Conservation (phyloP, 2,329 filamentous ascomycete genomes). For the Aspergillus thermomutatus region DNA sequence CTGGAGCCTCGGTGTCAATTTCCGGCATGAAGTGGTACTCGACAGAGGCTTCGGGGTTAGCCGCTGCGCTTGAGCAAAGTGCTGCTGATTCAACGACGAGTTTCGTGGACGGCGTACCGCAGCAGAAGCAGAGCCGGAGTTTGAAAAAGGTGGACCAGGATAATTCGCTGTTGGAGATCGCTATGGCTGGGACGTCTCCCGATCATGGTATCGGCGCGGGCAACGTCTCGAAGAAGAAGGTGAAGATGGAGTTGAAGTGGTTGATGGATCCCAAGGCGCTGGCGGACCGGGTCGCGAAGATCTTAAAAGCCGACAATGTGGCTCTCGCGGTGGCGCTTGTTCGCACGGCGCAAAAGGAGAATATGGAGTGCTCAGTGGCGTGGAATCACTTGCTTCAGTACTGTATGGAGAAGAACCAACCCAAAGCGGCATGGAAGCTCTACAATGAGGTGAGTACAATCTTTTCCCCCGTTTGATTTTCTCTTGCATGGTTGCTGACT, state of each 20-base stretch:
- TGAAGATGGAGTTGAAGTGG: slow-evolving; percentile 57
- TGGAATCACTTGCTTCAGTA: slow-evolving; percentile 87
- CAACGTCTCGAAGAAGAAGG: slow-evolving; percentile 2
- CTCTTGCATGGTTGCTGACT: slow-evolving; percentile 4
- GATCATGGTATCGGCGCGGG: neutral
- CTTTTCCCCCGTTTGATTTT: neutral
- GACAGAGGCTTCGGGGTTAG: neutral
- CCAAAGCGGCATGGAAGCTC: slow-evolving; percentile 69
- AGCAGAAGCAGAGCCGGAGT: neutral
- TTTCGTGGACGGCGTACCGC: neutral
- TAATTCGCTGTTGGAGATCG: slow-evolving; percentile 12
- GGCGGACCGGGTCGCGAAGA: slow-evolving; percentile 61
- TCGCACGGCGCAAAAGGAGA: slow-evolving; percentile 62
- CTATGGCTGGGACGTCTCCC: slow-evolving; percentile 7
- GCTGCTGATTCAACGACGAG: neutral
- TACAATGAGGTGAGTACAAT: slow-evolving; percentile 71
- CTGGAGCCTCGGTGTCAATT: neutral
- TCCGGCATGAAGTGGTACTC: neutral
- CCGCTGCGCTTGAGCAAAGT: neutral
- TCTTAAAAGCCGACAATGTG: slow-evolving; percentile 58
- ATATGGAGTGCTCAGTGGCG: slow-evolving; percentile 64
- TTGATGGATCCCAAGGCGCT: slow-evolving; percentile 71
- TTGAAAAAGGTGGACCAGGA: neutral
- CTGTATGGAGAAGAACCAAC: slow-evolving; percentile 57
- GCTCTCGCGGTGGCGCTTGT: slow-evolving; percentile 67